phyloP scores from a whole-genome alignment of 1,284 basidiomycete genomes.

The Inonotus hispidus region DNA sequence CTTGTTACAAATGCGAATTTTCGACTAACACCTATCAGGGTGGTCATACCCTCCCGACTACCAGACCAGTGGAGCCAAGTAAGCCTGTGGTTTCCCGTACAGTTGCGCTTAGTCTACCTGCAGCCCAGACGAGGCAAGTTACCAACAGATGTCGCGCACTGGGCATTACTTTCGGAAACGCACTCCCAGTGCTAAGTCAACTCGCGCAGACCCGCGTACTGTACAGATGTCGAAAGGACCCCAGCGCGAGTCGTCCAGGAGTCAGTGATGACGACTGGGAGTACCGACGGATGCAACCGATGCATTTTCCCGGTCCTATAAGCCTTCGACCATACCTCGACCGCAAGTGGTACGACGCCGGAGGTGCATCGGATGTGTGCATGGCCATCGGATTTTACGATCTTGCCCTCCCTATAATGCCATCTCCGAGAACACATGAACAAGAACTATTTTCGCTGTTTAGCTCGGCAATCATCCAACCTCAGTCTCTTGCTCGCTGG shows the following conservation, averaged over 20 bases:
- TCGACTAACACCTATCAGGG: slow-evolving; percentile 35
- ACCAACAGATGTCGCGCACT: slow-evolving; percentile 37
- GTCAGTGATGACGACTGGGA: slow-evolving; percentile 50
- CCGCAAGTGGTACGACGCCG: slow-evolving; percentile 39
- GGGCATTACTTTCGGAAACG: slow-evolving; percentile 46
- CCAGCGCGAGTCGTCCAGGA: slow-evolving; percentile 20
- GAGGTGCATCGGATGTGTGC: slow-evolving; percentile 40
- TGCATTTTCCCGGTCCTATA: slow-evolving; percentile 43
- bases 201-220: slow-evolving; percentile 50
- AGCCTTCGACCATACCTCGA: slow-evolving; percentile 51
- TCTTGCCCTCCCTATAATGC: slow-evolving; percentile 46
- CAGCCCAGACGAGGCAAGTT: slow-evolving; percentile 26
- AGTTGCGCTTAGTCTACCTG: slow-evolving; percentile 26
- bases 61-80: slow-evolving; percentile 31
- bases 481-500: not conserved
- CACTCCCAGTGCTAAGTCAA: slow-evolving; percentile 45
- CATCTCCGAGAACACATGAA: slow-evolving; percentile 30
- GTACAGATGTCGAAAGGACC: slow-evolving; percentile 34
- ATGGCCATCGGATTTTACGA: slow-evolving; percentile 41
- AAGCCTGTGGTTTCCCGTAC: slow-evolving; percentile 33
- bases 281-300: slow-evolving; percentile 44
- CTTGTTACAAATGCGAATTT: not conserved
- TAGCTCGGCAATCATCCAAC: not conserved
- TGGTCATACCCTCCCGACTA: slow-evolving; percentile 48
- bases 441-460: not conserved